Evolutionary conservation across 2,329 filamentous ascomycete species (phyloP).

Genomic region (Paecilomyces variotii): DNA sequence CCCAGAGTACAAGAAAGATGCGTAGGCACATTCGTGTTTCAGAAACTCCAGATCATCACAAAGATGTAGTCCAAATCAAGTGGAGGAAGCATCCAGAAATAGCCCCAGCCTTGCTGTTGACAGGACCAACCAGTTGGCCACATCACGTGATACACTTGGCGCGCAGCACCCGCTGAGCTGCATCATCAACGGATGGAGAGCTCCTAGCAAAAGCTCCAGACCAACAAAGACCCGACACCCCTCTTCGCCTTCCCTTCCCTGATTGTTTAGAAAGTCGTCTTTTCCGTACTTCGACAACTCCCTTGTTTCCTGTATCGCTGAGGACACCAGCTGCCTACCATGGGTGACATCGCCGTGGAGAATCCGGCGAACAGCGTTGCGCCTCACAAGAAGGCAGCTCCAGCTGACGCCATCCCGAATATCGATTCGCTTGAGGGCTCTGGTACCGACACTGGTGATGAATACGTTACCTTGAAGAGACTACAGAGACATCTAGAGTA

Average conservation of each 20-base stretch:
- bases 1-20: too few relatives aligned
- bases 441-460: slow-evolving; percentile 72
- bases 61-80: too few relatives aligned
- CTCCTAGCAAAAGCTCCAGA: slow-evolving; percentile 1
- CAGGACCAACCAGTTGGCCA: not conserved
- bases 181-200: not conserved
- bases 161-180: not conserved
- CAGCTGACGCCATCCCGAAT: slow-evolving; percentile 72
- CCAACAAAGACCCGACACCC: not conserved
- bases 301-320: slow-evolving; percentile 1
- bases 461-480: slow-evolving; percentile 94
- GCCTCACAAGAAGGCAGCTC: slow-evolving; percentile 72
- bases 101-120: not conserved
- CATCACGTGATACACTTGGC: not conserved
- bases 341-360: slow-evolving; percentile 85
- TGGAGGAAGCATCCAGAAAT: not conserved
- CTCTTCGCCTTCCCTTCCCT: not conserved
- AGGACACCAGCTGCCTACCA: slow-evolving; percentile 31
- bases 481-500: slow-evolving; percentile 93
- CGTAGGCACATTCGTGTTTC: too few relatives aligned
- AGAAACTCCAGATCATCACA: too few relatives aligned
- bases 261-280: not conserved
- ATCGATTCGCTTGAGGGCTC: slow-evolving; percentile 85
- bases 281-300: too few relatives aligned
- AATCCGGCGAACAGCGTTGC: slow-evolving; percentile 65